phyloP scores from a whole-genome alignment of 2,329 filamentous ascomycete genomes.

The Talaromyces sp. region DNA sequence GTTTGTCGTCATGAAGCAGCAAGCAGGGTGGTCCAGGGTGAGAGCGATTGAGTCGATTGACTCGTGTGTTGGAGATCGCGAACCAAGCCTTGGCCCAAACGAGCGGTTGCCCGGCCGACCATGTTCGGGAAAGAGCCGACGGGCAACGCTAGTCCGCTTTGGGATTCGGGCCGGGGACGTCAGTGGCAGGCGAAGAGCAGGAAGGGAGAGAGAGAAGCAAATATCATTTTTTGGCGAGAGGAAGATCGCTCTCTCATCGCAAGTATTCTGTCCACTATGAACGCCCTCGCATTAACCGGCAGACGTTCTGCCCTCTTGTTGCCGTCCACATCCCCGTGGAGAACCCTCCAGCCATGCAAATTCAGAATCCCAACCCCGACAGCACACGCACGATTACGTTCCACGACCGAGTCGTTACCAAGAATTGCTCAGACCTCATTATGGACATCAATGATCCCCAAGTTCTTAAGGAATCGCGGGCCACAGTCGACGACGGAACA shows the following conservation, averaged over 20 bases:
- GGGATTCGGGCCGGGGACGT: neutral
- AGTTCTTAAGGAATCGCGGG: constrained; percentile 39
- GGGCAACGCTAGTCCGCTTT: neutral
- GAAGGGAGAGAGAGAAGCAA: too few species aligned
- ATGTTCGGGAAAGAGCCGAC: neutral
- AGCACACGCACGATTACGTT: constrained; percentile 17
- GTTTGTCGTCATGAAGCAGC: neutral
- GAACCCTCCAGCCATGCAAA: neutral
- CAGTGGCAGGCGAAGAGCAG: neutral
- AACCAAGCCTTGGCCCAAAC: constrained; percentile 12
- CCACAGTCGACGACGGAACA: constrained; percentile 40
- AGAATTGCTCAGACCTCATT: constrained; percentile 54
- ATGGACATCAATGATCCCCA: constrained; percentile 66
- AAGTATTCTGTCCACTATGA: neutral
- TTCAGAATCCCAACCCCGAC: neutral
- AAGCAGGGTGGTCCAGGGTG: neutral
- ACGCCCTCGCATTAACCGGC: neutral
- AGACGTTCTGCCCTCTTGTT: neutral
- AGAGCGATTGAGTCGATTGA: neutral
- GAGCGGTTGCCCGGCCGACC: constrained; percentile 12
- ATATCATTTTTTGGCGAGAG: neutral
- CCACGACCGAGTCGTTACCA: constrained; percentile 31
- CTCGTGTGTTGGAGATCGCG: constrained; percentile 13
- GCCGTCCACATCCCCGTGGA: neutral
- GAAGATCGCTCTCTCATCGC: neutral